Percentiles rank a stretch among this genome's conserved stretches.
Conservation (phyloP, 2,329 filamentous ascomycete genomes). For the Cladosporium sp. region DNA sequence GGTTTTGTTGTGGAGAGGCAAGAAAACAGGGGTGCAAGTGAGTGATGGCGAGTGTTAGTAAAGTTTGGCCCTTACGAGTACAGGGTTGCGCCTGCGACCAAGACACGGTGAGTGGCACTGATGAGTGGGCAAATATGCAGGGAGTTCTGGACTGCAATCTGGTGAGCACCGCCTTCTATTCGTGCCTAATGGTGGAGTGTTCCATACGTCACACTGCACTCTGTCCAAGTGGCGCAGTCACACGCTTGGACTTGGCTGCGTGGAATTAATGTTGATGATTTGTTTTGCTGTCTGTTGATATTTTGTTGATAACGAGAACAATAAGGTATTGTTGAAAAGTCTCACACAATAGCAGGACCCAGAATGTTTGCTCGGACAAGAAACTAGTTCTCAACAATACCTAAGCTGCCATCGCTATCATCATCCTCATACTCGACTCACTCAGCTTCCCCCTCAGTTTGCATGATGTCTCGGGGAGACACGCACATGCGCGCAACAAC, state of each 20-base stretch:
- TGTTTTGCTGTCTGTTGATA: not conserved
- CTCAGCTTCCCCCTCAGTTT: not conserved
- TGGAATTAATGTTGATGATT: not conserved
- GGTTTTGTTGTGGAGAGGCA: not conserved
- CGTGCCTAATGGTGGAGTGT: not conserved
- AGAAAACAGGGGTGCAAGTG: slow-evolving; percentile 12
- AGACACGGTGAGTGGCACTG: slow-evolving; percentile 1
- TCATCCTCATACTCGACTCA: not conserved
- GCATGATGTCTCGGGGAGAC: not conserved
- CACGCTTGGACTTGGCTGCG: not conserved
- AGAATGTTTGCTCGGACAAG: not conserved
- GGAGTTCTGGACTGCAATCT: slow-evolving; percentile 1
- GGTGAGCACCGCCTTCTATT: not conserved
- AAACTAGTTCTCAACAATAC: not conserved
- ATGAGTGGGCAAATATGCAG: not conserved
- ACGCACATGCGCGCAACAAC: not conserved
- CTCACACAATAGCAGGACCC: not conserved
- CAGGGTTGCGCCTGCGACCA: not conserved
- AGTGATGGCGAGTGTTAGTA: not conserved
- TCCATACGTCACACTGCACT: not conserved
- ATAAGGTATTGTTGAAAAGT: not conserved
- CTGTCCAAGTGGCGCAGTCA: slow-evolving; percentile 3
- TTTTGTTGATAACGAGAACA: not conserved
- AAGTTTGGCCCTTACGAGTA: slow-evolving; percentile 4
- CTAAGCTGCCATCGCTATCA: not conserved